Evolutionary conservation across 768 basidiomycete species (phyloP).

Genomic region (Floccularia luteovirens): DNA sequence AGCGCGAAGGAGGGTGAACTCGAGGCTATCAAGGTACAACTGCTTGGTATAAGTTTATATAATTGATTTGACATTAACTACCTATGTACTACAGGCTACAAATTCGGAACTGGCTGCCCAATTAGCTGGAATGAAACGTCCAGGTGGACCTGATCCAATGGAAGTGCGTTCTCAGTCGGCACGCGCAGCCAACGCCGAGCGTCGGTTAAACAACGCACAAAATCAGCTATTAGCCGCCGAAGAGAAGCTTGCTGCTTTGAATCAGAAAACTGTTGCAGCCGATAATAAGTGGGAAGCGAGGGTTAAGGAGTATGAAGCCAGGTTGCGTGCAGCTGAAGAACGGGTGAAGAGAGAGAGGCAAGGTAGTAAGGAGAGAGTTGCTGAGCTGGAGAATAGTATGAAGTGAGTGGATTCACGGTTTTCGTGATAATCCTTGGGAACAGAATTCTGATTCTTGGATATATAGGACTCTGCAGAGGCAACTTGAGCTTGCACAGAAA

Average conservation of each 20-base stretch:
- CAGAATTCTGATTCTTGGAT: conserved; percentile 5
- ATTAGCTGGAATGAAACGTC: conserved; percentile 52
- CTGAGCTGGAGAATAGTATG: conserved; percentile 63
- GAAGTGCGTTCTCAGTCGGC: conserved; percentile 66
- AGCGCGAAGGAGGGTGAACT: conserved; percentile 84
- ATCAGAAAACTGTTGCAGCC: conserved; percentile 61
- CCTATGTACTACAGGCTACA: conserved; percentile 38
- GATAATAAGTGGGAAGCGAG: conserved; percentile 92
- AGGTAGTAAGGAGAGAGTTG: conserved; percentile 81
- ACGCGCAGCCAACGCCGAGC: conserved; percentile 79
- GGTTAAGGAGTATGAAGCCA: conserved; percentile 86
- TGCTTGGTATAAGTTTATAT: not conserved
- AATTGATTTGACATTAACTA: conserved; percentile 2
- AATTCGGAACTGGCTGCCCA: conserved; percentile 72
- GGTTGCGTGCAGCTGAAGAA: conserved; percentile 81
- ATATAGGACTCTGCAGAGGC: conserved; percentile 63
- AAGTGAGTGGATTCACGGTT: conserved; percentile 36
- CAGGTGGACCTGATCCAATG: conserved; percentile 51
- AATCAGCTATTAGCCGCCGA: conserved; percentile 82
- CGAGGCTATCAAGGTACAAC: conserved; percentile 71
- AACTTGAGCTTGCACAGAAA: conserved; percentile 73
- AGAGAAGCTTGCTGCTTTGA: conserved; percentile 72
- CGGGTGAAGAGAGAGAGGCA: conserved; percentile 90
- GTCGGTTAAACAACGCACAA: conserved; percentile 75
- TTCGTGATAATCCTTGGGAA: conserved; percentile 3